phyloP scores from a whole-genome alignment of 305 asterid genomes.

The Plantago lanceolata region DNA sequence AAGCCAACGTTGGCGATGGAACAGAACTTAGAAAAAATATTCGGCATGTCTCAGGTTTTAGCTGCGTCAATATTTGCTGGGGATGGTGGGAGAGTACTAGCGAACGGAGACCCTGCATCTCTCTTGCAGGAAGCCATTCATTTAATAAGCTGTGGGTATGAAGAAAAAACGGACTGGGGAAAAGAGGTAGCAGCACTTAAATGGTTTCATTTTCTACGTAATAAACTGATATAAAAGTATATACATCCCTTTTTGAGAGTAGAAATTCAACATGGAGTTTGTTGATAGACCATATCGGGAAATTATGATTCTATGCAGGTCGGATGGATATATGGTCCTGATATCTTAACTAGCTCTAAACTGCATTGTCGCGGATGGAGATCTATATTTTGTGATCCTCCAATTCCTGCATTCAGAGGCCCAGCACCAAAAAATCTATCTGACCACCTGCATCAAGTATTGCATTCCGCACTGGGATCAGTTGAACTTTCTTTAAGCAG shows the following conservation, averaged over 20 bases:
- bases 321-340: slow-evolving; percentile 87
- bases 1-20: slow-evolving; percentile 64
- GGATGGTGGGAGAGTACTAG: slow-evolving; percentile 69
- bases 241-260: neutral
- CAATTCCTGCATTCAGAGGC: slow-evolving; percentile 54
- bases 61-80: slow-evolving; percentile 72
- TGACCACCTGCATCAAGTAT: slow-evolving; percentile 60
- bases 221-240: neutral
- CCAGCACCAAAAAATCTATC: slow-evolving; percentile 27
- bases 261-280: neutral
- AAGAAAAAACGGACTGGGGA: slow-evolving; percentile 84
- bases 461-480: slow-evolving; percentile 62
- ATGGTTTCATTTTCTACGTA: neutral
- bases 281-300: neutral
- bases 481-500: slow-evolving; percentile 56
- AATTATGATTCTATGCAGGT: slow-evolving; percentile 35
- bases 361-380: slow-evolving; percentile 60
- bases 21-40: slow-evolving; percentile 66
- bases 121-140: slow-evolving; percentile 81
- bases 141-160: slow-evolving; percentile 85
- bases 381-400: slow-evolving; percentile 56
- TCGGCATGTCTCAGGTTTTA: slow-evolving; percentile 73
- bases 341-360: slow-evolving; percentile 79
- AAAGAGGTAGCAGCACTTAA: slow-evolving; percentile 44
- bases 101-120: slow-evolving; percentile 50